These are phyloP conservation scores for Helminthosporium solani DNA, from an alignment of 2,329 filamentous ascomycete genomes.

Conservation along the genomic window DNA sequence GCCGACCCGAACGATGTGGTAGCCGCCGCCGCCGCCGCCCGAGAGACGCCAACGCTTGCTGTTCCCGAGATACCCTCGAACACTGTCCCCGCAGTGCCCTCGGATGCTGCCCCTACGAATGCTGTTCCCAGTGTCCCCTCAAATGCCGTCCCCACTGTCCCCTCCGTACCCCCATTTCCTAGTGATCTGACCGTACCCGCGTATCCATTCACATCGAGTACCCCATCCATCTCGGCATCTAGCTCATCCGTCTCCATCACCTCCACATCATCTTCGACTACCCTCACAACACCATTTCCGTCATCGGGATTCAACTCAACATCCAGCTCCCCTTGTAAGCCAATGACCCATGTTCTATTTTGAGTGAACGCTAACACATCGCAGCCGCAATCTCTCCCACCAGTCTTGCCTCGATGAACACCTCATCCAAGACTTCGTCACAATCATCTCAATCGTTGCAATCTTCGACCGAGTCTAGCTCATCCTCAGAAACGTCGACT, in stretches of 20 bases:
- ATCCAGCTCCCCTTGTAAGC: slow-evolving; percentile 14
- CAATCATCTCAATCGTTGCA: slow-evolving; percentile 12
- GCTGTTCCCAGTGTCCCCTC: slow-evolving; percentile 3
- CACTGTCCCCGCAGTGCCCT: too few species aligned
- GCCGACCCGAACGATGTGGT: slow-evolving; percentile 6
- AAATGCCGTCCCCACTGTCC: slow-evolving; percentile 15
- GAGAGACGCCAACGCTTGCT: slow-evolving; percentile 9
- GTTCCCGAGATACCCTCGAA: not conserved
- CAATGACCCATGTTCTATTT: not conserved
- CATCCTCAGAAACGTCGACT: slow-evolving; percentile 12
- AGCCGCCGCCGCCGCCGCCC: slow-evolving; percentile 3
- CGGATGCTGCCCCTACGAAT: too few species aligned
- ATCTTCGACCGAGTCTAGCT: slow-evolving; percentile 12
- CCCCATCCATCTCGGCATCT: slow-evolving; percentile 3
- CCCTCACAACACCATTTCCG: slow-evolving; percentile 2
- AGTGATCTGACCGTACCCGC: slow-evolving; percentile 36
- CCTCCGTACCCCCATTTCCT: slow-evolving; percentile 39
- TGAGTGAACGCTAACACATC: slow-evolving; percentile 1
- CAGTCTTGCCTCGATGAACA: slow-evolving; percentile 12
- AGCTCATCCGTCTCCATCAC: not conserved
- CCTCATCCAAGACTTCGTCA: slow-evolving; percentile 12
- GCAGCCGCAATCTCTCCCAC: slow-evolving; percentile 4
- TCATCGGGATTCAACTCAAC: slow-evolving; percentile 18
- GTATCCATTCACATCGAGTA: slow-evolving; percentile 35
- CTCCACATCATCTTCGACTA: not conserved